Conservation (phyloP, 192 early-diverging fungal genomes). For the Chytriomyces hyalinus region DNA sequence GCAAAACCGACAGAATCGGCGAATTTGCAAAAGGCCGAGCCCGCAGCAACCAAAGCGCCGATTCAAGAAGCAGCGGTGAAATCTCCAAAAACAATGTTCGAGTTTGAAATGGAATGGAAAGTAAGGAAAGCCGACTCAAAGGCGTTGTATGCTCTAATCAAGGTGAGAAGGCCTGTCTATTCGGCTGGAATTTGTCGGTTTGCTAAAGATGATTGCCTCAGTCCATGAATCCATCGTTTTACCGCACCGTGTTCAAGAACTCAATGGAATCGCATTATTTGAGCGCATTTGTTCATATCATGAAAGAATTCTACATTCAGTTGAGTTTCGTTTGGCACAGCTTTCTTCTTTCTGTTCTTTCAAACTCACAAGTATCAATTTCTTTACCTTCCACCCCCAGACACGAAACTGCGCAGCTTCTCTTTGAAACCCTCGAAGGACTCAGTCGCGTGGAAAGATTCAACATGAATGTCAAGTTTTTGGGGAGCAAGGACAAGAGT, state of each 20-base stretch:
- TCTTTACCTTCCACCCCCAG: neutral
- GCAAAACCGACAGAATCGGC: neutral
- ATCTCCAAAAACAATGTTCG: slow-evolving; percentile 63
- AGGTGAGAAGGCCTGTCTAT: slow-evolving; percentile 47
- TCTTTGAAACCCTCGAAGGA: slow-evolving; percentile 8
- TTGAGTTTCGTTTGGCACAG: neutral
- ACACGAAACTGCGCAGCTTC: neutral
- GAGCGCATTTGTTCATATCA: slow-evolving; percentile 40
- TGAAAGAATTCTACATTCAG: slow-evolving; percentile 15
- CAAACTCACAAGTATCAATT: neutral
- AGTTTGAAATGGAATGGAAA: slow-evolving; percentile 79
- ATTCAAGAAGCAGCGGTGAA: slow-evolving; percentile 14
- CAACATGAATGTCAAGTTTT: slow-evolving; percentile 24
- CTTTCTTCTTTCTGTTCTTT: neutral
- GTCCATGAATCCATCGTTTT: slow-evolving; percentile 36
- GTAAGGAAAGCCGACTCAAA: slow-evolving; percentile 54
- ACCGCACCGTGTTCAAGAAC: slow-evolving; percentile 50
- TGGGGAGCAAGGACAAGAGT: slow-evolving; percentile 4
- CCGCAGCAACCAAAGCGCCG: slow-evolving; percentile 7
- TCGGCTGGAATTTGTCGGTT: too few species aligned
- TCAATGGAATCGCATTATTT: slow-evolving; percentile 53
- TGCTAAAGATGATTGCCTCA: neutral
- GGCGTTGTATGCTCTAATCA: slow-evolving; percentile 63
- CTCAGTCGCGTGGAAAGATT: slow-evolving; percentile 21
- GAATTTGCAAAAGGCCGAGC: neutral